These are phyloP conservation scores for Fomitopsis betulina DNA, from an alignment of 1,284 basidiomycete genomes.

Conservation along the genomic window DNA sequence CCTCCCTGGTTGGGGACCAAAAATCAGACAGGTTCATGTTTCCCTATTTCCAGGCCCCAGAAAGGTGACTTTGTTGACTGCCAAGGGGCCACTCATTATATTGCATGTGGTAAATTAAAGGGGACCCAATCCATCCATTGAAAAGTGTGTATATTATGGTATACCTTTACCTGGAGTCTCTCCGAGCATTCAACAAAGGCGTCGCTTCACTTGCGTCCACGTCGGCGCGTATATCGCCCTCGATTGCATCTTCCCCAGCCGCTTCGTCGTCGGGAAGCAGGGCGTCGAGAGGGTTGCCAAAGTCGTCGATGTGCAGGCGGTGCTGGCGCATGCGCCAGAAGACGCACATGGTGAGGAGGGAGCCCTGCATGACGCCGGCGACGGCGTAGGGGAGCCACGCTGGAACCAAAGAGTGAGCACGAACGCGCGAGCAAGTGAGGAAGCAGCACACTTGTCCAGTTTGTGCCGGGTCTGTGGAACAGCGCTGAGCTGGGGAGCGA, in stretches of 20 bases:
- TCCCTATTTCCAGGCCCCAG: no score
- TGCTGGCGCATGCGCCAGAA: slow-evolving; percentile 76
- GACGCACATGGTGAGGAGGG: slow-evolving; percentile 78
- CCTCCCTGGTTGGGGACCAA: no score
- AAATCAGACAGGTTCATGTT: no score
- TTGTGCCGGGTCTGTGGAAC: slow-evolving; percentile 66
- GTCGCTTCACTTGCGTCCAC: slow-evolving; percentile 14
- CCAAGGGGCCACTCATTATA: no score
- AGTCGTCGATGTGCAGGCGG: slow-evolving; percentile 85
- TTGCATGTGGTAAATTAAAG: no score
- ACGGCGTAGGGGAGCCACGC: slow-evolving; percentile 85
- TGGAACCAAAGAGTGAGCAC: slow-evolving; percentile 21
- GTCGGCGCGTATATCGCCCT: slow-evolving; percentile 14
- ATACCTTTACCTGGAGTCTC: no score
- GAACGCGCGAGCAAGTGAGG: background rate
- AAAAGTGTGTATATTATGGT: no score
- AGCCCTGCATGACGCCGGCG: slow-evolving; percentile 83
- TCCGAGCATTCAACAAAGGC: slow-evolving; percentile 17
- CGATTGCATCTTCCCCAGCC: slow-evolving; percentile 17
- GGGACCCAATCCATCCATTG: no score
- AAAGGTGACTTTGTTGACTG: no score
- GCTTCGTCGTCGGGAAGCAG: slow-evolving; percentile 23
- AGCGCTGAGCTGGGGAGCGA: background rate
- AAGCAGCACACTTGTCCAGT: slow-evolving; percentile 72
- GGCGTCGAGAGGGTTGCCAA: slow-evolving; percentile 62